Evolutionary conservation across 306 rosid genomes (phyloP).

Genomic region (Biancaea sappan): DNA sequence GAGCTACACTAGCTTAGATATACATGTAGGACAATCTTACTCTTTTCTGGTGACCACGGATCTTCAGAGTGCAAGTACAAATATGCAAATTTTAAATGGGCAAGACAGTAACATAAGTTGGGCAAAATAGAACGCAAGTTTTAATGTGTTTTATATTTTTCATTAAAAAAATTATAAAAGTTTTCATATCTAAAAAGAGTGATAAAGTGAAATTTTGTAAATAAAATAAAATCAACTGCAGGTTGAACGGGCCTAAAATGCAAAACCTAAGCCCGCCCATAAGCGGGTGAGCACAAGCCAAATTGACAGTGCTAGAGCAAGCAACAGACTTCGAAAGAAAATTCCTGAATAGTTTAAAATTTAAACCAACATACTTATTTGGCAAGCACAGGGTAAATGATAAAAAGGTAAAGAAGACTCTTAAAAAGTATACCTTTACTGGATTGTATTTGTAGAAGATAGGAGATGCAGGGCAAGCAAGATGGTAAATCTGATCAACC

Average conservation of each 20-base stretch:
- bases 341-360: constrained; percentile 5
- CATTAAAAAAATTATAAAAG: too few relatives aligned
- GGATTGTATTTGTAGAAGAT: constrained; percentile 97
- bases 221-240: too few relatives aligned
- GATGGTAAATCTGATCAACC: constrained; percentile 96
- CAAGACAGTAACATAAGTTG: too few relatives aligned
- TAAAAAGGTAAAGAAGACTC: constrained; percentile 20
- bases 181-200: too few relatives aligned
- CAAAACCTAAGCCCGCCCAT: too few relatives aligned
- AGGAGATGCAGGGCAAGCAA: constrained; percentile 98
- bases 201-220: too few relatives aligned
- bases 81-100: too few relatives aligned
- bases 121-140: too few relatives aligned
- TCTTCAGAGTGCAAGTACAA: constrained; percentile 91
- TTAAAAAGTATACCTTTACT: constrained; percentile 72
- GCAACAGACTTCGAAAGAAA: constrained; percentile 13
- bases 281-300: too few relatives aligned
- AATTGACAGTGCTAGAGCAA: too few relatives aligned
- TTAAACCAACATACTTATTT: constrained; percentile 3
- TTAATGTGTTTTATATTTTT: too few relatives aligned
- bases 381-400: constrained; percentile 21
- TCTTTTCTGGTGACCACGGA: constrained; percentile 84
- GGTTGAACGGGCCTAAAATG: not conserved
- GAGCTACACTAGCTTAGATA: constrained; percentile 93
- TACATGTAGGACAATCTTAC: constrained; percentile 96